Evolutionary conservation across 1,139 yeast species (phyloP), one percentile per base, ranked within the genome.

Genomic region (Magnusiomyces tetraspermus): DNA sequence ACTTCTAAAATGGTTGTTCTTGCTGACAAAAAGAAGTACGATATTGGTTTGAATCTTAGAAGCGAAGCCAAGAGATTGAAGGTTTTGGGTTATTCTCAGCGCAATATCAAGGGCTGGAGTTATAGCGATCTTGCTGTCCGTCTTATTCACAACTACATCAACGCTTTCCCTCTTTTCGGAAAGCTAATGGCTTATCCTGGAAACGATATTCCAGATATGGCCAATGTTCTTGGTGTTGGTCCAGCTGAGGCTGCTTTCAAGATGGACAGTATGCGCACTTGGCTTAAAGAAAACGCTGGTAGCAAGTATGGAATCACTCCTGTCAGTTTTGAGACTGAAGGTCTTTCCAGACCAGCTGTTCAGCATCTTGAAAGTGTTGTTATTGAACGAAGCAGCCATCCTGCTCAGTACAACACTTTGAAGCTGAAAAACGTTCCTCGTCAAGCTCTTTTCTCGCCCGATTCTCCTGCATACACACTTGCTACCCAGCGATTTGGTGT

Each of bases 21-120:
- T 38, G 80, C 78, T 58, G 74, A 73, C 24, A 76, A 76, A 5
- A 78, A 74, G 59, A 78, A 78, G 60, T 66, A 76, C n/a, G 85
- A 90, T 63, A 75, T 92, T 63, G 98, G 98, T 31, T 74, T 92
- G 59, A 88, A 85, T 57, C 74, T 92, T 66, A 89, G 90, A 68
- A 85, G 83, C 68, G 96, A 90, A 60, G 80, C 79, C 33, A 80
- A 80, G 60, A 79, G 88, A 61, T 78, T 80, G 62, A 92, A 90
- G 69, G 97, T 87, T 5, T 75, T 90, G 59, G 98, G 98, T 1
- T 90, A 82, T 69, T 80, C 96, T 3, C 78, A 82, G 58, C 81
- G 82, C 61, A 73, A 72, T 47, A 80, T 77, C 23, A 79, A 76
- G 56, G 82, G 81, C 46, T 94, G 98, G 98, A 90, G 83, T 61